Percentiles rank a stretch among this genome's conserved stretches.
phyloP scores from a whole-genome alignment of 768 basidiomycete genomes.

The Calocera viscosa region DNA sequence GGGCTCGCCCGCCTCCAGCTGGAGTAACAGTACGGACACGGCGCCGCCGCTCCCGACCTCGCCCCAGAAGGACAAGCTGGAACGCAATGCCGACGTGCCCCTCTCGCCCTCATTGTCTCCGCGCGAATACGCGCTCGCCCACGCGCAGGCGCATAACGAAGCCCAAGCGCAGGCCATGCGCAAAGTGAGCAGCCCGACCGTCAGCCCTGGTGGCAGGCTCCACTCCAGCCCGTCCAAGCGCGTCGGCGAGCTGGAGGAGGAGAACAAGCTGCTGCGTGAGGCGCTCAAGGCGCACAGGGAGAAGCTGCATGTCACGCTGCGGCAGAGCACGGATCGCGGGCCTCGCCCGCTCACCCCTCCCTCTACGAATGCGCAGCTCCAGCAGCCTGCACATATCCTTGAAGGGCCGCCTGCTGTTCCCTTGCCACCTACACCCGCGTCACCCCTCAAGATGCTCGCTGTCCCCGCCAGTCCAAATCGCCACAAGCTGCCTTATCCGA shows the following conservation, averaged over 20 bases:
- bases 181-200: neutral
- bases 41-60: neutral
- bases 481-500: neutral
- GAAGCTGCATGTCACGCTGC: neutral
- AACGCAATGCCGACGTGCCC: neutral
- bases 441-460: neutral
- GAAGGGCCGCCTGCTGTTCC: neutral
- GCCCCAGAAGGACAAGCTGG: neutral
- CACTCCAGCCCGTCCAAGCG: neutral
- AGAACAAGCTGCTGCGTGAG: slow-evolving; percentile 7
- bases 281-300: neutral
- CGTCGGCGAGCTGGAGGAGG: slow-evolving; percentile 3
- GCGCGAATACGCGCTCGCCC: neutral
- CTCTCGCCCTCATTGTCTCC: neutral
- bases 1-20: neutral
- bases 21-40: neutral
- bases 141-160: slow-evolving; percentile 5
- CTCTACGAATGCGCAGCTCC: neutral
- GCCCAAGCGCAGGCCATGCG: neutral
- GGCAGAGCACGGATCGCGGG: neutral
- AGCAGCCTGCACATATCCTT: neutral
- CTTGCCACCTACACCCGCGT: neutral
- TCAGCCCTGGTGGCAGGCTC: neutral
- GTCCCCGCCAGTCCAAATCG: neutral
- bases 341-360: neutral